Evolutionary conservation across 2,329 filamentous ascomycete species (phyloP).

Genomic region (Penicillium sp.): DNA sequence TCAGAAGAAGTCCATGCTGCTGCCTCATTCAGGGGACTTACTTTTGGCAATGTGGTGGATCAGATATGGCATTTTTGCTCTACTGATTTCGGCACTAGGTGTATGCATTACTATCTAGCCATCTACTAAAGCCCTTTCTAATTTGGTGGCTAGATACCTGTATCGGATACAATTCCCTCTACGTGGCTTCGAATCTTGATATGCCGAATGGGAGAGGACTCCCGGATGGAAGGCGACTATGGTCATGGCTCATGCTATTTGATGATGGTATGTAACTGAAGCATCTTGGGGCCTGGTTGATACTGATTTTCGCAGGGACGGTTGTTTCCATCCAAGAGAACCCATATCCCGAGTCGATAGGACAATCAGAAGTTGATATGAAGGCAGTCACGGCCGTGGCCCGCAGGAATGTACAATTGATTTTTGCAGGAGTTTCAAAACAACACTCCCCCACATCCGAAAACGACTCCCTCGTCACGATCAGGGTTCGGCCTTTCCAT

Average conservation of each 20-base stretch:
- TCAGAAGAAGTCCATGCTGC: conserved; percentile 27
- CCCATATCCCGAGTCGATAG: conserved; percentile 54
- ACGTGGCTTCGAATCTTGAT: conserved; percentile 53
- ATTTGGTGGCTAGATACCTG: conserved; percentile 60
- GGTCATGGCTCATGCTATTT: conserved; percentile 74
- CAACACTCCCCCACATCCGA: conserved; percentile 53
- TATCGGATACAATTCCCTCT: conserved; percentile 69
- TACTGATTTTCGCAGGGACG: conserved; percentile 56
- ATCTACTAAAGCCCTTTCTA: conserved; percentile 21
- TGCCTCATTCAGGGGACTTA: conserved; percentile 42
- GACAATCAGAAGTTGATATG: conserved; percentile 35
- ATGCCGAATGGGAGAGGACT: conserved; percentile 39
- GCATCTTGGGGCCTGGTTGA: neutral
- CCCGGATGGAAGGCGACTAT: conserved; percentile 61
- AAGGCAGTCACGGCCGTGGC: conserved; percentile 42
- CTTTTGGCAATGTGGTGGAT: conserved; percentile 66
- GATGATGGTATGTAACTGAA: conserved; percentile 58
- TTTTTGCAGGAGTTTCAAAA: conserved; percentile 66
- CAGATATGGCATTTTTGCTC: conserved; percentile 78
- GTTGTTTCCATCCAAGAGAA: conserved; percentile 72
- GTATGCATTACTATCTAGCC: conserved; percentile 46
- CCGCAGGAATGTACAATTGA: conserved; percentile 63
- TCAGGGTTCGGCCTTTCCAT: conserved; percentile 47
- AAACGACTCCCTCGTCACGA: conserved; percentile 56
- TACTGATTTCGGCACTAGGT: conserved; percentile 69